These are phyloP conservation scores for Diplocarpon mali DNA, from an alignment of 2,329 filamentous ascomycete species.

Conservation along the genomic window DNA sequence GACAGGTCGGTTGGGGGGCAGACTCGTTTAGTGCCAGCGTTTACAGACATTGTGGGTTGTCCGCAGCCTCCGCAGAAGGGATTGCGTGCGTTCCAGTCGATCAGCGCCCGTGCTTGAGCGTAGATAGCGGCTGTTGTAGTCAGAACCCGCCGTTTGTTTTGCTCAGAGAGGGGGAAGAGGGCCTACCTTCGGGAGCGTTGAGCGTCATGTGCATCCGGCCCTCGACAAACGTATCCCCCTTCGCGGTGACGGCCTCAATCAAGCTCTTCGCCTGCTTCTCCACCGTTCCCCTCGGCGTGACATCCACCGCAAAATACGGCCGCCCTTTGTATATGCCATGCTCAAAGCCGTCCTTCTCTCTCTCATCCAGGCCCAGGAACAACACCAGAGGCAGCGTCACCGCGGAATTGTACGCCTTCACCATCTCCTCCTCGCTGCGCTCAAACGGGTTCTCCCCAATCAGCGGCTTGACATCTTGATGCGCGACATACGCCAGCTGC, in stretches of 20 bases:
- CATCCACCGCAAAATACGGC: slow-evolving; percentile 83
- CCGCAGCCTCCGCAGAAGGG: slow-evolving; percentile 88
- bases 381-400: slow-evolving; percentile 59
- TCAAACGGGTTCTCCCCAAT: slow-evolving; percentile 63
- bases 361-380: slow-evolving; percentile 76
- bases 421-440: slow-evolving; percentile 58
- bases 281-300: slow-evolving; percentile 59
- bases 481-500: slow-evolving; percentile 56
- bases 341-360: slow-evolving; percentile 37
- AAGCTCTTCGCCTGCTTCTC: slow-evolving; percentile 52
- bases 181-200: slow-evolving; percentile 36
- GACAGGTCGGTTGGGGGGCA: slow-evolving; percentile 62
- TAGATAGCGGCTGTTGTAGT: slow-evolving; percentile 64
- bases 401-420: slow-evolving; percentile 64
- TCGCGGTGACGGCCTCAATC: slow-evolving; percentile 46
- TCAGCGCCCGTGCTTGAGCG: slow-evolving; percentile 73
- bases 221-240: slow-evolving; percentile 54
- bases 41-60: slow-evolving; percentile 64
- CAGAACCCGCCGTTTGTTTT: neutral
- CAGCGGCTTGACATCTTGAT: slow-evolving; percentile 57
- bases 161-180: neutral
- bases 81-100: slow-evolving; percentile 92
- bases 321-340: slow-evolving; percentile 60
- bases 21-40: slow-evolving; percentile 69
- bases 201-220: slow-evolving; percentile 46